These are phyloP conservation scores for Penicillium sp. DNA, from an alignment of 2,329 filamentous ascomycete genomes.

Conservation along the genomic window DNA sequence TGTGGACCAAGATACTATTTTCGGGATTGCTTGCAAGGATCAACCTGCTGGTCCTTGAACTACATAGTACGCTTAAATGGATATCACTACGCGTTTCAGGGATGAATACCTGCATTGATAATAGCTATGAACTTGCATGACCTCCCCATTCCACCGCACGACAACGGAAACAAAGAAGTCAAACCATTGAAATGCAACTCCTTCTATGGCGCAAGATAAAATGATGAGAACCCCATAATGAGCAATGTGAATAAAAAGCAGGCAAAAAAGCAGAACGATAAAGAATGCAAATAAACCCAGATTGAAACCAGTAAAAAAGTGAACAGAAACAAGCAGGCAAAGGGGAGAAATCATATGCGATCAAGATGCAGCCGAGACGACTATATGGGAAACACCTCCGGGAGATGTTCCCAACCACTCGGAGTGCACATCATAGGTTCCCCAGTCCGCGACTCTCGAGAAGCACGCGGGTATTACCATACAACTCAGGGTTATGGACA, in stretches of 20 bases:
- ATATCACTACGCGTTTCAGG: not conserved
- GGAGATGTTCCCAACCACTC: too few species aligned
- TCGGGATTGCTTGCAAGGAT: not conserved
- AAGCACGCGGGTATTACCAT: not conserved
- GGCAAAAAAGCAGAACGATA: not conserved
- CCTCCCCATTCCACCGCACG: not conserved
- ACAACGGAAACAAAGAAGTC: not conserved
- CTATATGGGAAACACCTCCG: not conserved
- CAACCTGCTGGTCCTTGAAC: not conserved
- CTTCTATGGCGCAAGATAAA: not conserved
- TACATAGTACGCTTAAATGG: not conserved
- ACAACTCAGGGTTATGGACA: not conserved
- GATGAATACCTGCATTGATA: not conserved
- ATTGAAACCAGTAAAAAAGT: not conserved
- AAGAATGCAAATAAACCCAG: not conserved
- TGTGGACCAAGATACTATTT: not conserved
- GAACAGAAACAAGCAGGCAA: not conserved
- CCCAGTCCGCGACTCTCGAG: not conserved
- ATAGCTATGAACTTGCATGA: not conserved
- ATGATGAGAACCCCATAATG: not conserved
- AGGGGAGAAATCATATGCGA: not conserved
- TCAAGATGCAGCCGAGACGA: not conserved
- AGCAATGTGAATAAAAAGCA: not conserved
- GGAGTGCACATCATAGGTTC: not conserved
- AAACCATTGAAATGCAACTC: not conserved